Evolutionary conservation across 1,139 yeast genomes (phyloP).

Genomic region (Wickerhamomyces sp.): DNA sequence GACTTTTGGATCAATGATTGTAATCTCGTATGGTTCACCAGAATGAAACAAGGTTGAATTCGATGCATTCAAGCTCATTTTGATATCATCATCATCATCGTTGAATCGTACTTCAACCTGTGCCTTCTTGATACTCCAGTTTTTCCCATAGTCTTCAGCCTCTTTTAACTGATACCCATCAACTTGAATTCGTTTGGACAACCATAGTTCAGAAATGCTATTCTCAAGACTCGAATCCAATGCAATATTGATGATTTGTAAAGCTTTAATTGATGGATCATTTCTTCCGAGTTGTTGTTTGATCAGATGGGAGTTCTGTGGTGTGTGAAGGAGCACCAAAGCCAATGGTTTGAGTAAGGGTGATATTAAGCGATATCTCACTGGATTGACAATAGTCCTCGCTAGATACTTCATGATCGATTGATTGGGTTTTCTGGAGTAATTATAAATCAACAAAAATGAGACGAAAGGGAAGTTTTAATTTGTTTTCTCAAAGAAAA

Average conservation of each 20-base stretch:
- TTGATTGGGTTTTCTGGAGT: too few species aligned
- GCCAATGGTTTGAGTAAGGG: not conserved
- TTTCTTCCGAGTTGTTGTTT: not conserved
- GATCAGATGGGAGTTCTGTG: not conserved
- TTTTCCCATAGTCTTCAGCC: not conserved
- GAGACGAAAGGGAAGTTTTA: too few species aligned
- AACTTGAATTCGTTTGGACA: not conserved
- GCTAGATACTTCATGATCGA: not conserved
- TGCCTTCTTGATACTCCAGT: conserved; percentile 1
- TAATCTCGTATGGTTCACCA: conserved; percentile 1
- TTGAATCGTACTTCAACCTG: not conserved
- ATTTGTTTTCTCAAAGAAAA: too few species aligned
- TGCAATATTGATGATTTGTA: conserved; percentile 1
- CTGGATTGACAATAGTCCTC: not conserved
- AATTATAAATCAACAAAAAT: too few species aligned
- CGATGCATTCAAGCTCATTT: not conserved
- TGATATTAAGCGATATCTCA: not conserved
- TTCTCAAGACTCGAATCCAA: conserved; percentile 3
- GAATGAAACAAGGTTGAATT: conserved; percentile 3
- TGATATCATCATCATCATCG: not conserved
- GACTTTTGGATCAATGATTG: not conserved
- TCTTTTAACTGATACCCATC: not conserved
- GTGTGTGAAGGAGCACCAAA: conserved; percentile 1
- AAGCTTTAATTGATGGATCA: not conserved
- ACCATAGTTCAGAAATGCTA: conserved; percentile 4